Base-by-base conservation (phyloP, 2,329 filamentous ascomycete species). In the Penicillium decumbens region DNA sequence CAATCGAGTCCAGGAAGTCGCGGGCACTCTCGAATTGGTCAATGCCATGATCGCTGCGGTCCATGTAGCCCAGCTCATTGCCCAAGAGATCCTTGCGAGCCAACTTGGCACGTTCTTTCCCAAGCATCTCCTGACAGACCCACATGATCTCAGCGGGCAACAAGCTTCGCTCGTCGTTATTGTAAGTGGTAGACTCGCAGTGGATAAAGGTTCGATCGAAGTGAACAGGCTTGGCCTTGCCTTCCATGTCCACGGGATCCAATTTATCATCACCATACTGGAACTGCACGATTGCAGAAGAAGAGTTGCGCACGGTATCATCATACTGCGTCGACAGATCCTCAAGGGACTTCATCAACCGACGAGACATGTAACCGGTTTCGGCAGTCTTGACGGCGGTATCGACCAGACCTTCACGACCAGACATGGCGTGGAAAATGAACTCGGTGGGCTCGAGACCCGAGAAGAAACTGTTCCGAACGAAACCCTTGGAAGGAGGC, bases 301-400 rank as follows among this genome's bases (percentile, higher is more conserved):
- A 86, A 0, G 91, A 96, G 25, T 92, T 97, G 49, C 93, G 83
- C 0, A 98, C 92, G 0, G 93, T 98, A 62, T 95, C 83, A 63
- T 98, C 93, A 63, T 98, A 98, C 62, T 90, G 84, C 0, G 88
- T 89, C 0, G 91, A 95, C 3, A 97, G 75, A 76, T 98, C 93
- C 67, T 98, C 93, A 42, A 98, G 74, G 3, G 89, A 95, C 72
- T 98, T 98, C 92, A 98, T 98, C 66, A 98, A 71, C 60, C 93
- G 85, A 73, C 93, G 85, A 55, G 92, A 97, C 93, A 98, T 98
- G 74, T 98, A 98, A 57, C 93, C 93, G 9, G 93, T 98, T 71
- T 98, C 93, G 45, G 93, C 93, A 45, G 93, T 98, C 76, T 98
- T 98, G 74, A 97, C 93, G 53, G 93, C 93, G 2, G 93, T 98